Evolutionary conservation across 1,284 basidiomycete genomes (phyloP), one percentile per base, ranked within the genome.

Genomic region (Phaffia rhodozyma): DNA sequence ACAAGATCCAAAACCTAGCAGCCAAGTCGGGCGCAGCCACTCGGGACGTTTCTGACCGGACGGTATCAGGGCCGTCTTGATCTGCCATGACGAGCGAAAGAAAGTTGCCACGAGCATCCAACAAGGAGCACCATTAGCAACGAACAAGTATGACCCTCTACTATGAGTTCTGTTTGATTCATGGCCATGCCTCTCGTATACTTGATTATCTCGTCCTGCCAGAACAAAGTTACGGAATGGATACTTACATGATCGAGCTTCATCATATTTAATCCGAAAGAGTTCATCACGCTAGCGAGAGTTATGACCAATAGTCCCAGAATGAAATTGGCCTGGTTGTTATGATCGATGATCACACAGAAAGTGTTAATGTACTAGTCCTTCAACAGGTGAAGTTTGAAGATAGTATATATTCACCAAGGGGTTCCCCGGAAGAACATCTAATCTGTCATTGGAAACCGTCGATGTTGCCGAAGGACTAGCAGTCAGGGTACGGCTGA

Each of bases 291-390:
- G 43, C 43, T 52, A 73, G 61, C 1, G 72, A 74, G 20, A 13
- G 76, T 69, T 55, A 77, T 73, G 51, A 77, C 74, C 32, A 76
- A 25, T 0, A 77, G 69, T 27, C 76, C 76, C n/a, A 77, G 66
- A n/a, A 77, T 67, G 20, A 75, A 74, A 63, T 76, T 75, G n/a
- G 67, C 60, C 68, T 69, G 32, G 13, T 43, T 43, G 13, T 11
- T 16, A 43, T 43, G 6, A 16, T 43, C 5, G 16, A 43, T 43
- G 13, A 2, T 7, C 13, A 16, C 13, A 16, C 13, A 2, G 32
- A 16, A 16, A 43, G 38, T 16, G 13, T 43, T 16, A 43, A 11
- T 7, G 13, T 43, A 43, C 38, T 43, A 11, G 13, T 16, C 16
- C 38, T 11, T 43, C 38, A 7, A 5, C 6, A 43, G 38, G 13